These are phyloP conservation scores for Heteromeles arbutifolia DNA, from an alignment of 306 rosid genomes.

Conservation along the genomic window DNA sequence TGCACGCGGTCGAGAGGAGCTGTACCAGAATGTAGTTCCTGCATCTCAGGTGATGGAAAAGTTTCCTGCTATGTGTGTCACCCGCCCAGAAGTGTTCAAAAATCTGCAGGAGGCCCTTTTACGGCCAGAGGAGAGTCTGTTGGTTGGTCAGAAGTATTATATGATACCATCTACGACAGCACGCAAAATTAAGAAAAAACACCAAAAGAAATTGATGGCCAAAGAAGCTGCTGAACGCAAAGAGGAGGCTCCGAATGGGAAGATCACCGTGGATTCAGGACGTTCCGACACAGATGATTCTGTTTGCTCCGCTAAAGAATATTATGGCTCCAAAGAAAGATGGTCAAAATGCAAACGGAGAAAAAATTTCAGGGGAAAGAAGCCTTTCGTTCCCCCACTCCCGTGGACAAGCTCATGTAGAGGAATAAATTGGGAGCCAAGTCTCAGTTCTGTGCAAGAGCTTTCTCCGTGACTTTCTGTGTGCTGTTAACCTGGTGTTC, in stretches of 20 bases:
- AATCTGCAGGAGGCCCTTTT: conserved; percentile 51
- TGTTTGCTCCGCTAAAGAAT: conserved; percentile 34
- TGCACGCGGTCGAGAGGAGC: conserved; percentile 55
- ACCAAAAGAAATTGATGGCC: conserved; percentile 9
- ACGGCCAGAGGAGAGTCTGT: conserved; percentile 38
- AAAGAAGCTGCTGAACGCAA: conserved; percentile 1
- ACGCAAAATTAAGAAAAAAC: conserved; percentile 45
- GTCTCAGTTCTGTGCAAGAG: conserved; percentile 56
- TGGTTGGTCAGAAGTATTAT: conserved; percentile 61
- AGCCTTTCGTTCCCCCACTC: conserved; percentile 55
- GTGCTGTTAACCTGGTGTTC: neutral
- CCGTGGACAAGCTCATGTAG: conserved; percentile 34
- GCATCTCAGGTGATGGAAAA: conserved; percentile 51
- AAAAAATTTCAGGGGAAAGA: conserved; percentile 40
- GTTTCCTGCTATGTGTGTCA: conserved; percentile 60
- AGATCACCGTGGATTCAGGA: conserved; percentile 21
- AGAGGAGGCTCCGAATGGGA: conserved; percentile 16
- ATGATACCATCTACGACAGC: conserved; percentile 36
- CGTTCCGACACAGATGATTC: conserved; percentile 30
- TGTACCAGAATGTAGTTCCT: conserved; percentile 37
- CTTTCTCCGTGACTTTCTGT: conserved; percentile 48
- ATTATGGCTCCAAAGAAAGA: conserved; percentile 20
- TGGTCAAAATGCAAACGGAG: conserved; percentile 16
- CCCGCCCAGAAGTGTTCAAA: conserved; percentile 60
- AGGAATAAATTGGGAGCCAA: conserved; percentile 56